phyloP scores from a whole-genome alignment of 345 rosid species.

The Rhizophora apiculata region DNA sequence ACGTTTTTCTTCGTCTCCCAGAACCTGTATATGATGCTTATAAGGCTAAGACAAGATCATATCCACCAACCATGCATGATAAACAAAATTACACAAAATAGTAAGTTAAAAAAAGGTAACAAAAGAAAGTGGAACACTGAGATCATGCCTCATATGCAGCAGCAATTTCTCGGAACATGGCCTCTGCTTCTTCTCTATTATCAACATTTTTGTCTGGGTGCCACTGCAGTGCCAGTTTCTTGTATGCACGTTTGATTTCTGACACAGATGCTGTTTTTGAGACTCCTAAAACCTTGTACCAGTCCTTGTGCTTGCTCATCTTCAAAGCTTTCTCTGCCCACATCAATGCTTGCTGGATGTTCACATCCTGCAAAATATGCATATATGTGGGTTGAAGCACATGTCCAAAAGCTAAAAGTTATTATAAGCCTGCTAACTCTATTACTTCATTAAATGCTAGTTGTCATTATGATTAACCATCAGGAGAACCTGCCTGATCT shows the following conservation, averaged over 20 bases:
- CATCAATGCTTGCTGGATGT: constrained; percentile 67
- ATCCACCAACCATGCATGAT: neutral
- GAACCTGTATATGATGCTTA: constrained; percentile 44
- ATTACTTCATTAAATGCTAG: neutral
- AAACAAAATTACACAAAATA: too few relatives aligned
- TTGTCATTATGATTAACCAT: neutral
- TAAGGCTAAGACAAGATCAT: neutral
- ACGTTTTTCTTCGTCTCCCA: constrained; percentile 90
- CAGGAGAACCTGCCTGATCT: neutral
- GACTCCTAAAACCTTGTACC: constrained; percentile 85
- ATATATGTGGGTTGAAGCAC: neutral
- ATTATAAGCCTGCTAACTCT: neutral
- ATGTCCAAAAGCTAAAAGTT: neutral
- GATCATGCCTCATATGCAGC: constrained; percentile 87
- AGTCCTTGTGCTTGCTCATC: constrained; percentile 92
- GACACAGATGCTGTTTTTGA: constrained; percentile 70
- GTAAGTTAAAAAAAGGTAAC: neutral
- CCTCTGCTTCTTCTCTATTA: constrained; percentile 94
- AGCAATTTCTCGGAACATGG: constrained; percentile 83
- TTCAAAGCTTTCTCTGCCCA: constrained; percentile 92
- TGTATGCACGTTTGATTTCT: constrained; percentile 87
- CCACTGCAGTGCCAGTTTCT: constrained; percentile 95
- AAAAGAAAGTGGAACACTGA: neutral
- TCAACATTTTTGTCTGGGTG: constrained; percentile 96
- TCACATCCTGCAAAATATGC: constrained; percentile 55